These are phyloP conservation scores for Hypoxylon sp. DNA, from an alignment of 2,329 filamentous ascomycete genomes.

Conservation along the genomic window DNA sequence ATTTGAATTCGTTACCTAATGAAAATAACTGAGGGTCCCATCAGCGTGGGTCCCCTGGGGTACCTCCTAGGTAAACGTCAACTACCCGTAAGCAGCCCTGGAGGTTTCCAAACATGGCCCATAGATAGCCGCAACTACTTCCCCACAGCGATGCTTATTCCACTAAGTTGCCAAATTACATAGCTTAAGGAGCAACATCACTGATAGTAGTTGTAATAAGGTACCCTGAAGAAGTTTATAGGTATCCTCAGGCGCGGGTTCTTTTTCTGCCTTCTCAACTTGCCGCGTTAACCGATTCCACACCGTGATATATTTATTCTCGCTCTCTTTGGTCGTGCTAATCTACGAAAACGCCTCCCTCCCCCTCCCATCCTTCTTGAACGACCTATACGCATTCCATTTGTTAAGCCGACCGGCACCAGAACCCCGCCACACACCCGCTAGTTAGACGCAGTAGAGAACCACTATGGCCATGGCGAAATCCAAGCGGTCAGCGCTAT, in stretches of 20 bases:
- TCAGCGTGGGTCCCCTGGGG: slow-evolving; percentile 4
- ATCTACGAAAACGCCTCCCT: slow-evolving; percentile 17
- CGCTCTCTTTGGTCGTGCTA: slow-evolving; percentile 14
- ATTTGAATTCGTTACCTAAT: slow-evolving; percentile 27
- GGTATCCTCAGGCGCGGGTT: slow-evolving; percentile 1
- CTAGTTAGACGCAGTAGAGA: slow-evolving; percentile 16
- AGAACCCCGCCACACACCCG: neutral
- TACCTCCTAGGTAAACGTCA: no score
- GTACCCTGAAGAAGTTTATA: no score
- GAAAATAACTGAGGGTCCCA: slow-evolving; percentile 9
- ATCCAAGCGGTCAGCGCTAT: neutral
- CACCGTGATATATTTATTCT: slow-evolving; percentile 18
- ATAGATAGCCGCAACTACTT: neutral
- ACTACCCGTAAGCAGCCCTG: no score
- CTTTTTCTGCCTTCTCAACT: neutral
- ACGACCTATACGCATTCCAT: slow-evolving; percentile 7
- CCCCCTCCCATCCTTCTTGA: slow-evolving; percentile 14
- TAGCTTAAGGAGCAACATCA: no score
- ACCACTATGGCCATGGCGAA: neutral
- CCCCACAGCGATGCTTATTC: no score
- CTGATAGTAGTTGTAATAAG: slow-evolving; percentile 12
- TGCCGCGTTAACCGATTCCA: slow-evolving; percentile 13
- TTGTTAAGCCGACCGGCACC: neutral
- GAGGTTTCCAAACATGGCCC: no score
- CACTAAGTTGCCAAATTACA: no score